Evolutionary conservation across 805 yeast genomes (phyloP).

Genomic region (Saccharomycopsis schoenii): DNA sequence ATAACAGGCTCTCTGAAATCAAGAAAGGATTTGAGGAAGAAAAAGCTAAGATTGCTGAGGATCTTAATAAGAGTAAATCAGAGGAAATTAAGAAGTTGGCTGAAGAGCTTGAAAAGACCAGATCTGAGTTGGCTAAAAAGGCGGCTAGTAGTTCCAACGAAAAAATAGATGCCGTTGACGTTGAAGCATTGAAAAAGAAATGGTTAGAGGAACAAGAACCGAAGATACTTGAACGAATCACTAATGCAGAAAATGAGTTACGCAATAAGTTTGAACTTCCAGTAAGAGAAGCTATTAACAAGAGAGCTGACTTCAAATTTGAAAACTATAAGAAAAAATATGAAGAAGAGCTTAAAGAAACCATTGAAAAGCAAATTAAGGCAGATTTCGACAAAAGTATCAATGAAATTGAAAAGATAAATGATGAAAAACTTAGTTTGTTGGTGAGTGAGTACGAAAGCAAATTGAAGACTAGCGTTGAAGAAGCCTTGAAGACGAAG

Average conservation of each 20-base stretch:
- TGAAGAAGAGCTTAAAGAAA: constrained; percentile 5
- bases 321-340: constrained; percentile 20
- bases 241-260: constrained; percentile 18
- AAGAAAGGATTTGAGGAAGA: constrained; percentile 19
- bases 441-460: constrained; percentile 3
- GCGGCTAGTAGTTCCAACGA: not conserved
- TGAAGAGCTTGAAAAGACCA: not conserved
- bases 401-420: constrained; percentile 7
- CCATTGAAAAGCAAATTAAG: constrained; percentile 8
- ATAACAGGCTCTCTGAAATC: constrained; percentile 9
- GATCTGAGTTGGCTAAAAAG: not conserved
- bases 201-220: constrained; percentile 19
- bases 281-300: constrained; percentile 16
- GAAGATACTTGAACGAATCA: constrained; percentile 4
- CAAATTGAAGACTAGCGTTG: constrained; percentile 2
- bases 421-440: constrained; percentile 2
- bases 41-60: not conserved
- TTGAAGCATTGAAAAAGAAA: constrained; percentile 11
- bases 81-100: constrained; percentile 8
- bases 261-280: constrained; percentile 18
- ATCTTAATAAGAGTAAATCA: not conserved
- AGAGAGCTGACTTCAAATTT: constrained; percentile 22
- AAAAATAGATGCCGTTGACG: not conserved
- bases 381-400: constrained; percentile 6
- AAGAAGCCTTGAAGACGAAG: constrained; percentile 5